These are phyloP conservation scores for Candida tetrigidarum DNA, from an alignment of 1,139 yeast genomes.

Conservation along the genomic window DNA sequence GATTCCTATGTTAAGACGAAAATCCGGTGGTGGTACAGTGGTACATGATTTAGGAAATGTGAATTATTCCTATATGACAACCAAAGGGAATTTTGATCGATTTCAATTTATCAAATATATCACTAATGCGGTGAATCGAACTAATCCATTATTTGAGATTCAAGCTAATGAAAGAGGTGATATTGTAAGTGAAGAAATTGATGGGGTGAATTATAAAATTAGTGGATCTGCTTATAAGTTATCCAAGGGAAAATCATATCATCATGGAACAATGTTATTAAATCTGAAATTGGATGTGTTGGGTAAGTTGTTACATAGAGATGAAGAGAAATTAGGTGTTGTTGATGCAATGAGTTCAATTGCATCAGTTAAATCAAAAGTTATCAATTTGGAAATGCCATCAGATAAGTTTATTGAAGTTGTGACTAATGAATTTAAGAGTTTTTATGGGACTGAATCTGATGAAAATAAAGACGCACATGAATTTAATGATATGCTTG, in stretches of 20 bases:
- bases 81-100: constrained; percentile 69
- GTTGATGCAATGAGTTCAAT: constrained; percentile 66
- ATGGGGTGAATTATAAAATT: constrained; percentile 53
- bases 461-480: constrained; percentile 19
- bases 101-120: constrained; percentile 61
- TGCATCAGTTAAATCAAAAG: constrained; percentile 78
- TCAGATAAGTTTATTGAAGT: constrained; percentile 50
- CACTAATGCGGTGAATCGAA: constrained; percentile 50
- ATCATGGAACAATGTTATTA: constrained; percentile 95
- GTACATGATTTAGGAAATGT: constrained; percentile 94
- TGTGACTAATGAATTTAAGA: constrained; percentile 50
- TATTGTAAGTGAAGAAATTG: constrained; percentile 48
- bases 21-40: constrained; percentile 97
- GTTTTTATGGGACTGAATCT: constrained; percentile 30
- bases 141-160: constrained; percentile 31
- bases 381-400: constrained; percentile 60
- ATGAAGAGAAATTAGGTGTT: constrained; percentile 42
- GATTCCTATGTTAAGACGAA: constrained; percentile 77
- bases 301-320: constrained; percentile 58
- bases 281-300: constrained; percentile 63
- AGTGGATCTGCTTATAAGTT: constrained; percentile 94
- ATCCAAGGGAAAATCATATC: constrained; percentile 82
- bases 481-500: constrained; percentile 36
- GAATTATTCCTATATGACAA: constrained; percentile 82
- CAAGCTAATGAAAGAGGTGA: constrained; percentile 75